Conservation (phyloP, 2,329 filamentous ascomycete species). For the Talaromyces sp. region DNA sequence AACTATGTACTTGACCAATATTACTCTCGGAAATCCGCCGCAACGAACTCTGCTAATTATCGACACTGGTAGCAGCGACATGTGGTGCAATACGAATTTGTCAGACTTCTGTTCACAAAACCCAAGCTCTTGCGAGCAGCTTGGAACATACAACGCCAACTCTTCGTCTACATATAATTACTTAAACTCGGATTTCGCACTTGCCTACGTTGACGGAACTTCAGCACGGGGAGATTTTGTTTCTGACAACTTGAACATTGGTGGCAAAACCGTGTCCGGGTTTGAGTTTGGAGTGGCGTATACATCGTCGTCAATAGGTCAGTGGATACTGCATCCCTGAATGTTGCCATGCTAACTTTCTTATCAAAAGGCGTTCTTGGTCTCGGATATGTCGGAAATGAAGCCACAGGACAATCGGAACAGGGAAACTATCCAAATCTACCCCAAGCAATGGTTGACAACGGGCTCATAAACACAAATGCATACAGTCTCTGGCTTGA, state of each 20-base stretch:
- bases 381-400: conserved; percentile 76
- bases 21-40: conserved; percentile 16
- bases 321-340: neutral
- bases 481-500: conserved; percentile 76
- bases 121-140: neutral
- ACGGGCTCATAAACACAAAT: conserved; percentile 58
- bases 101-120: neutral
- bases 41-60: conserved; percentile 13
- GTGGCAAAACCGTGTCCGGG: neutral
- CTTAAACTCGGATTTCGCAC: neutral
- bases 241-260: conserved; percentile 29
- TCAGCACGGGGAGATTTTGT: conserved; percentile 30
- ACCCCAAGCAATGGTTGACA: conserved; percentile 58
- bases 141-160: conserved; percentile 14
- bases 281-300: neutral
- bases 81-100: conserved; percentile 11
- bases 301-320: neutral
- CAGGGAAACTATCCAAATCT: conserved; percentile 57
- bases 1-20: neutral
- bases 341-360: neutral
- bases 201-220: conserved; percentile 16
- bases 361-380: conserved; percentile 68
- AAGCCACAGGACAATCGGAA: conserved; percentile 48
- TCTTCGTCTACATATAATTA: conserved; percentile 17
- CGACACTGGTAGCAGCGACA: conserved; percentile 15